Percentiles rank a stretch among this genome's conserved stretches.
Evolutionary conservation across 345 rosid genomes (phyloP).

Genomic region (Eucalyptus pauciflora): DNA sequence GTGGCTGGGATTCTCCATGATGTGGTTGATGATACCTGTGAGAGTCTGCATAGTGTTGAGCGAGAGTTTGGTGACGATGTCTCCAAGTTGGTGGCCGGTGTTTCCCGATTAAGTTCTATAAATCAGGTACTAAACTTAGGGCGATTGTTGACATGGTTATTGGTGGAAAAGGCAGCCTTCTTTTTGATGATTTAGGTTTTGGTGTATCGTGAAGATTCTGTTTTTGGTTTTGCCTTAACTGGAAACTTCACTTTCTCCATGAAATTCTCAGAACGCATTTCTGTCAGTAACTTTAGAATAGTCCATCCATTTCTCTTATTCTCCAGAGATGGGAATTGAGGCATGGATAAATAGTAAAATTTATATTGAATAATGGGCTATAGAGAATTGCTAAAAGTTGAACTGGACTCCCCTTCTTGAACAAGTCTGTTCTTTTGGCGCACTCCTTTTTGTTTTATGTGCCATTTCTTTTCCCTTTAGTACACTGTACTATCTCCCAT

Average conservation of each 20-base stretch:
- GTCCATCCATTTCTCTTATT: not conserved
- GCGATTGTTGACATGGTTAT: not conserved
- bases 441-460: not conserved
- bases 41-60: constrained; percentile 31
- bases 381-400: not conserved
- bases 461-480: not conserved
- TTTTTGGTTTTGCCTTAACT: not conserved
- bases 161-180: not conserved
- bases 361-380: not conserved
- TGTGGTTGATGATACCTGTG: constrained; percentile 43
- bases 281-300: not conserved
- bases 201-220: not conserved
- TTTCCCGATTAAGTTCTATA: constrained; percentile 54
- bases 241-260: not conserved
- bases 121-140: constrained; percentile 36
- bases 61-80: constrained; percentile 63
- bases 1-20: constrained; percentile 74
- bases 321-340: not conserved
- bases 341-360: not conserved
- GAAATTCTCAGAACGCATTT: not conserved
- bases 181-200: not conserved
- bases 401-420: not conserved
- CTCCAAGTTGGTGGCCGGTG: constrained; percentile 50
- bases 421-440: not conserved
- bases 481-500: not conserved